Evolutionary conservation across 1,139 yeast species (phyloP).

Genomic region (Scheffersomyces insectosa): DNA sequence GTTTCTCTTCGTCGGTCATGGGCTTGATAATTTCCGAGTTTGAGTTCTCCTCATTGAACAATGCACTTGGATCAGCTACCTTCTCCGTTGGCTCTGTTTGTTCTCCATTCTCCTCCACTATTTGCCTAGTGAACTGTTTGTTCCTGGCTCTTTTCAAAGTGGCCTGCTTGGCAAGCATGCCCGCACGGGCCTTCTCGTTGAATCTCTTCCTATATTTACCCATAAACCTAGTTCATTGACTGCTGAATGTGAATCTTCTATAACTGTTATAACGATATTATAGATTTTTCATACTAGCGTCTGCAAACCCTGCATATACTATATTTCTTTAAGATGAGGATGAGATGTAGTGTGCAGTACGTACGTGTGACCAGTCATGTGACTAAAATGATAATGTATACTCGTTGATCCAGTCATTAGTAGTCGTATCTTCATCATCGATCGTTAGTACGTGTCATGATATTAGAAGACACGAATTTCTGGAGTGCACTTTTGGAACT

Average conservation of each 20-base stretch:
- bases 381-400: no score
- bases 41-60: slow-evolving; percentile 36
- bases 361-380: no score
- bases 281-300: slow-evolving; percentile 1
- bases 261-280: slow-evolving; percentile 2
- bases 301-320: background rate
- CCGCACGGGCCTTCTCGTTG: slow-evolving; percentile 84
- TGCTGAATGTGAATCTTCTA: background rate
- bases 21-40: slow-evolving; percentile 62
- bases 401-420: no score
- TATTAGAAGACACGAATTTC: no score
- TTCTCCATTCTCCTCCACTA: slow-evolving; percentile 33
- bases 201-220: slow-evolving; percentile 80
- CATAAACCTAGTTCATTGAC: slow-evolving; percentile 38
- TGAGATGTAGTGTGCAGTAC: no score
- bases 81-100: slow-evolving; percentile 5
- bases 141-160: slow-evolving; percentile 68
- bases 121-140: slow-evolving; percentile 58
- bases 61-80: slow-evolving; percentile 4
- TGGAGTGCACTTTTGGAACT: no score
- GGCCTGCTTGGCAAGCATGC: slow-evolving; percentile 80
- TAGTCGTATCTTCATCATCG: no score
- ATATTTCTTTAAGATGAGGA: slow-evolving; percentile 1
- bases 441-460: no score
- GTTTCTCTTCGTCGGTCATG: slow-evolving; percentile 57